Evolutionary conservation across 495 filamentous ascomycete species (phyloP).

Genomic region (Penicillium cinerascens): DNA sequence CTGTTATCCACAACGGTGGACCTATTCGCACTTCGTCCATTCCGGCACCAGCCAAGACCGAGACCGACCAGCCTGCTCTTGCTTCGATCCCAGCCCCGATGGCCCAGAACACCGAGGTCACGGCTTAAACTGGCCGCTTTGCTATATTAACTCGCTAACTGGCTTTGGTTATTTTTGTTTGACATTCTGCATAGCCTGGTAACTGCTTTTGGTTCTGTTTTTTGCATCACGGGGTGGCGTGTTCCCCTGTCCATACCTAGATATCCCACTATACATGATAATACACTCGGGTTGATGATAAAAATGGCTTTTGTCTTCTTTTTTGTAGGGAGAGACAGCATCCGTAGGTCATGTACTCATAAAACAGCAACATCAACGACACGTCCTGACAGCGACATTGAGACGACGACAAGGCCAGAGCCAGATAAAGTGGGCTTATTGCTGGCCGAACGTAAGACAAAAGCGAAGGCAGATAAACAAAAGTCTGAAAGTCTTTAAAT

Average conservation of each 20-base stretch:
- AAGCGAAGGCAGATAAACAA: not conserved
- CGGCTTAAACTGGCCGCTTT: conserved; percentile 13
- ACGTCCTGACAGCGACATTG: not conserved
- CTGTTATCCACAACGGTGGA: conserved; percentile 24
- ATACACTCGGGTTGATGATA: conserved; percentile 6
- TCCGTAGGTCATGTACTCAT: not conserved
- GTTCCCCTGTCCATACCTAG: conserved; percentile 8
- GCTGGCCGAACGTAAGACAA: not conserved
- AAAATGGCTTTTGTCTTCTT: not conserved
- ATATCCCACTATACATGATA: conserved; percentile 18
- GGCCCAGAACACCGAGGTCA: conserved; percentile 24
- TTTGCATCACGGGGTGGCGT: conserved; percentile 12
- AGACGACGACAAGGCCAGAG: not conserved
- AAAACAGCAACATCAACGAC: no score
- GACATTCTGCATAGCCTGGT: conserved; percentile 25
- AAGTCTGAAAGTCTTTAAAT: not conserved
- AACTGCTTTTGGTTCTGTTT: conserved; percentile 11
- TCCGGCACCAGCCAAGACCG: conserved; percentile 26
- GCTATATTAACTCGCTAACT: not conserved
- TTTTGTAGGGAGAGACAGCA: not conserved
- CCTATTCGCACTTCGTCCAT: conserved; percentile 41
- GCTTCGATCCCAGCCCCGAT: conserved; percentile 19
- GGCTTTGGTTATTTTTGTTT: conserved; percentile 1
- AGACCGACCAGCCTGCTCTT: conserved; percentile 12
- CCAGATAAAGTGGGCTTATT: not conserved